Evolutionary conservation across 306 rosid species (phyloP), one percentile per base, ranked within the genome.

Genomic region (Parietaria judaica): DNA sequence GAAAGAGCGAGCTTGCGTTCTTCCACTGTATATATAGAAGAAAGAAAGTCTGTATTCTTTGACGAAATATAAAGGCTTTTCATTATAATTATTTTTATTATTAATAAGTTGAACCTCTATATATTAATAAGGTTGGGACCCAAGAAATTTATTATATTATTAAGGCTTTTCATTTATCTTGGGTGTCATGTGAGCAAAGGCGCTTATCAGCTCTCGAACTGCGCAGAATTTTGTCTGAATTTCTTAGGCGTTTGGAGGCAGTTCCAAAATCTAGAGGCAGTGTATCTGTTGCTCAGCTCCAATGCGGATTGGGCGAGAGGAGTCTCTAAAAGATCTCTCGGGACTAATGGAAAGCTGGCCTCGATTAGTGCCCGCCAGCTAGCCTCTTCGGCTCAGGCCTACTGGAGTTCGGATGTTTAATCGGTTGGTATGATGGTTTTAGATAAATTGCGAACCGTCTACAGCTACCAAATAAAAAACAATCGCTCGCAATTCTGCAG

Each of bases 221-320:
- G 75, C 62, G 83, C 59, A 2, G 59, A 72, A 31, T 84, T 89
- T 69, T 76, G 86, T 43, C 73, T 89, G 38, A 66, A 71, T 66
- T 86, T 68, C 57, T 56, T 89, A 11, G 97, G 97, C 17, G 77
- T 86, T 60, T 62, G 66, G 78, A 72, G 74, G 67, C 65, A 56
- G 63, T 43, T 35, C 12, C 48, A 14, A 45, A 39, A 67, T 63
- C 62, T 7, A 36, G 68, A 70, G 54, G 70, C 63, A 9, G 14
- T 66, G 15, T 80, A 73, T 64, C 14, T 64, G 61, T 71, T 86
- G 63, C 77, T 89, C 46, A 48, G 76, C 54, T 74, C 87, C 64
- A 77, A 67, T 66, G 95, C 89, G 59, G 64, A 64, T 54, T 89
- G 95, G 95, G 84, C 74, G 51, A 71, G 43, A 14, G 64, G 69